phyloP scores from a whole-genome alignment of 108 stramenopile species.

The Fistulifera solaris region DNA sequence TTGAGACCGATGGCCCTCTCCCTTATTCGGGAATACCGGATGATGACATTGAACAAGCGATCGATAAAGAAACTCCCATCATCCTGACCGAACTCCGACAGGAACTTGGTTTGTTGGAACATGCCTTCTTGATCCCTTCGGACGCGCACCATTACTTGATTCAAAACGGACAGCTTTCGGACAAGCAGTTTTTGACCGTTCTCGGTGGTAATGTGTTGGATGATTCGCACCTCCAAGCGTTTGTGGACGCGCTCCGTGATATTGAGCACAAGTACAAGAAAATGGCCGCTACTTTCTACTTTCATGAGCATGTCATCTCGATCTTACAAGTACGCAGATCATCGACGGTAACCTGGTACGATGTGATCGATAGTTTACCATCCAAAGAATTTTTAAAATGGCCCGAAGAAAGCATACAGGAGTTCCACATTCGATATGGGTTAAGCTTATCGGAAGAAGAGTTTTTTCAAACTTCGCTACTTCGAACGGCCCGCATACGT shows the following conservation, averaged over 20 bases:
- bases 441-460: neutral
- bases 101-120: slow-evolving; percentile 34
- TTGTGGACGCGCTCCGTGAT: slow-evolving; percentile 9
- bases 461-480: neutral
- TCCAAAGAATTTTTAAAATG: neutral
- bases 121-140: slow-evolving; percentile 58
- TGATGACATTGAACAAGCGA: slow-evolving; percentile 34
- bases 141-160: slow-evolving; percentile 65
- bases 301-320: slow-evolving; percentile 58
- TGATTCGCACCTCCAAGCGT: slow-evolving; percentile 34
- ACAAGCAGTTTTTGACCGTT: slow-evolving; percentile 48
- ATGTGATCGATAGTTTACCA: slow-evolving; percentile 26
- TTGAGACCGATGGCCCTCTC: slow-evolving; percentile 7
- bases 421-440: too few relatives aligned
- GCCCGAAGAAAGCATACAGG: neutral
- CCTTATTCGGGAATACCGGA: slow-evolving; percentile 38
- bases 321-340: slow-evolving; percentile 15
- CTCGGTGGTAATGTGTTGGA: slow-evolving; percentile 58
- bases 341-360: slow-evolving; percentile 13
- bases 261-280: slow-evolving; percentile 7
- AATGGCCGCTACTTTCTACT: slow-evolving; percentile 51
- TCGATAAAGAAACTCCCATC: slow-evolving; percentile 38
- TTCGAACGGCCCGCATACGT: slow-evolving; percentile 20
- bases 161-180: slow-evolving; percentile 25
- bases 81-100: slow-evolving; percentile 32